Percentiles rank a stretch among this genome's conserved stretches.
Evolutionary conservation across 75 land plant genomes (phyloP).

Genomic region (Chamaecyparis obtusa): DNA sequence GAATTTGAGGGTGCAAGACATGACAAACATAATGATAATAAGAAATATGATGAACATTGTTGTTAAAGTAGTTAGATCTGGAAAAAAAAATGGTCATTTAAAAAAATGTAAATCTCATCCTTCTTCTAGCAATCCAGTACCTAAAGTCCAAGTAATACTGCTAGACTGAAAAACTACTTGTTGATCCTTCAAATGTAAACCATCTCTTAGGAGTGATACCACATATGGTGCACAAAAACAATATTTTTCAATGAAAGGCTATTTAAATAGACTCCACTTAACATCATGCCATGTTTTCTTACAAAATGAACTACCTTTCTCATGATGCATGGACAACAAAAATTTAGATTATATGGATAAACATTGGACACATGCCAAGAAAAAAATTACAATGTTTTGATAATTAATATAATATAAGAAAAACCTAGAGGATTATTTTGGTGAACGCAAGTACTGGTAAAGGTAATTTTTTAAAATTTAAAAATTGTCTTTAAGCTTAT

Average conservation of each 20-base stretch:
- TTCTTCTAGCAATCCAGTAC: slow-evolving; percentile 92
- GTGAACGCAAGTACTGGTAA: too few relatives aligned
- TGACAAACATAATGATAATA: slow-evolving; percentile 47
- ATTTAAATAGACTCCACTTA: slow-evolving; percentile 74
- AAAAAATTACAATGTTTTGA: too few relatives aligned
- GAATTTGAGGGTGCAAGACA: slow-evolving; percentile 41
- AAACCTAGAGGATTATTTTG: too few relatives aligned
- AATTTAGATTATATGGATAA: too few relatives aligned
- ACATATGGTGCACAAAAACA: slow-evolving; percentile 96
- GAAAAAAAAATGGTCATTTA: slow-evolving; percentile 17
- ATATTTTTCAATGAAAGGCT: slow-evolving; percentile 90
- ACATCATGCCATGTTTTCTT: slow-evolving; percentile 76
- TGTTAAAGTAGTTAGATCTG: slow-evolving; percentile 31
- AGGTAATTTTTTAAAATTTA: too few relatives aligned
- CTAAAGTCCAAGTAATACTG: slow-evolving; percentile 97
- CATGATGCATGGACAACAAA: too few relatives aligned
- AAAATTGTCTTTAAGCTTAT: too few relatives aligned
- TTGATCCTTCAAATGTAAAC: slow-evolving; percentile 72
- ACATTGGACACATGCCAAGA: too few relatives aligned
- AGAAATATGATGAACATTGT: slow-evolving; percentile 37
- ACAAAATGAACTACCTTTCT: slow-evolving; percentile 82
- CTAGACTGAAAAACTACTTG: slow-evolving; percentile 83
- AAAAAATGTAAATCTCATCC: slow-evolving; percentile 31
- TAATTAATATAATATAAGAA: too few relatives aligned
- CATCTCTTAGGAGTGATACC: slow-evolving; percentile 77